Percentiles rank a stretch among this genome's conserved stretches.
Conservation (phyloP, 23 red algal species). For the Gracilariopsis chorda region DNA sequence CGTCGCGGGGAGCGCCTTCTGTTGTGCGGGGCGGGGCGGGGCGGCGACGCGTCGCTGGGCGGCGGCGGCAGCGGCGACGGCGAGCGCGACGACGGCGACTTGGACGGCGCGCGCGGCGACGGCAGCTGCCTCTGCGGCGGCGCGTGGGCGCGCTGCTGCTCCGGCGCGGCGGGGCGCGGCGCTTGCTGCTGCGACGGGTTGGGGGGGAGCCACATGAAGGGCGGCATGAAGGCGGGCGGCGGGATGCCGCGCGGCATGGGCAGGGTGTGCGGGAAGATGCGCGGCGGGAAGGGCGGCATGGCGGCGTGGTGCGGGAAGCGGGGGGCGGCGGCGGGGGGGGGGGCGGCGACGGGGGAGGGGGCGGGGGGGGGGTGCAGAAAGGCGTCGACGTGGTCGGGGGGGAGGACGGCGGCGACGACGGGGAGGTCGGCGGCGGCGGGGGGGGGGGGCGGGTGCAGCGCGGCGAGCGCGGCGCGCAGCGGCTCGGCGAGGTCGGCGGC, state of each 20-base stretch:
- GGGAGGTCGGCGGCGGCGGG: not conserved
- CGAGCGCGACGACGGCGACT: not conserved
- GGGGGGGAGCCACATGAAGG: conserved; percentile 32
- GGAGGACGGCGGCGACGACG: not conserved
- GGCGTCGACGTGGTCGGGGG: not conserved
- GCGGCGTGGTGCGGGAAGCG: no score
- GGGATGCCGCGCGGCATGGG: conserved; percentile 9
- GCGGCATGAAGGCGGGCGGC: conserved; percentile 28
- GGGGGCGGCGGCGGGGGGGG: not conserved
- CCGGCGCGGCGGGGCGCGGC: not conserved
- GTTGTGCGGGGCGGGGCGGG: not conserved
- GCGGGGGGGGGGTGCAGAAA: not conserved
- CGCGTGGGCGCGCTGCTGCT: not conserved
- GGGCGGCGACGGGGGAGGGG: not conserved
- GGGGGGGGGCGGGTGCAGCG: not conserved
- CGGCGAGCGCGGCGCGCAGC: not conserved
- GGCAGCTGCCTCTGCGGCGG: not conserved
- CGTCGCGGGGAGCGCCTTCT: not conserved
- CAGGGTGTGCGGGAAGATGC: conserved; percentile 23
- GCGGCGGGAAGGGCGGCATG: conserved; percentile 17
- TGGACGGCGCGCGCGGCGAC: not conserved
- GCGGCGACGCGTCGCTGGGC: not conserved
- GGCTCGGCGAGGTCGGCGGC: not conserved
- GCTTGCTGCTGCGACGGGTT: not conserved
- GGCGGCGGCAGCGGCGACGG: not conserved